Evolutionary conservation across 352 stramenopile species (phyloP), one percentile per base, ranked within the genome.

Genomic region (Phytophthora brassicae): DNA sequence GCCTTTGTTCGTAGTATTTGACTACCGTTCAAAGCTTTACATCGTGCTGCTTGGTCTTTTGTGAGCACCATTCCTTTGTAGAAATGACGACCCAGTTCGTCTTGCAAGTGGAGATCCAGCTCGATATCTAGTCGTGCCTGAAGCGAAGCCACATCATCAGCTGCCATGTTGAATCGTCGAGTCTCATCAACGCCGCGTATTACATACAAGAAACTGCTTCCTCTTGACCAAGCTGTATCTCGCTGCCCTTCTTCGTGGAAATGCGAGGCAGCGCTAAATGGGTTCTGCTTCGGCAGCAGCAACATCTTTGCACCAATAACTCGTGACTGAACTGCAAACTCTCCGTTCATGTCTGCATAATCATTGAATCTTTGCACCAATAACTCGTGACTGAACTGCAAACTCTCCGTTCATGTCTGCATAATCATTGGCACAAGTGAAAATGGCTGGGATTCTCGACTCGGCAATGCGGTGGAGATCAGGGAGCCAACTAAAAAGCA

Each of bases 371-470:
- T 86, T 81, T 17, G 78, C 70, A 0, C 80, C 79, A 22, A 93
- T n/a, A 12, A 90, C 57, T 0, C 78, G 76, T 14, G 77, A 86
- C 42, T 89, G 81, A 19, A 91, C 67, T 0, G 74, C 84, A 46
- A 93, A 91, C 61, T 92, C 83, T 23, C 83, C 78, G 36, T 85
- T 93, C 78, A 91, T 83, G 24, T 90, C 84, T 13, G 79, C 78
- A 41, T 90, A 92, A 54, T 89, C 81, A 49, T 90, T 91, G 2
- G 83, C 83, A 31, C 83, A 92, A 17, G 83, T 86, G 57, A 92
- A 92, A 41, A 90, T 74, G 0, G 78, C 69, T 6, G 77, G 77
- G 41, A 91, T 81, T 8, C 39, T 60, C 1, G 79, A 77, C 16
- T 78, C 72, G 0, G 74, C 75, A 44, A 91, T 86, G 7, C 65